Conservation (phyloP, 768 basidiomycete genomes). For the Pulveroboletus sp. region DNA sequence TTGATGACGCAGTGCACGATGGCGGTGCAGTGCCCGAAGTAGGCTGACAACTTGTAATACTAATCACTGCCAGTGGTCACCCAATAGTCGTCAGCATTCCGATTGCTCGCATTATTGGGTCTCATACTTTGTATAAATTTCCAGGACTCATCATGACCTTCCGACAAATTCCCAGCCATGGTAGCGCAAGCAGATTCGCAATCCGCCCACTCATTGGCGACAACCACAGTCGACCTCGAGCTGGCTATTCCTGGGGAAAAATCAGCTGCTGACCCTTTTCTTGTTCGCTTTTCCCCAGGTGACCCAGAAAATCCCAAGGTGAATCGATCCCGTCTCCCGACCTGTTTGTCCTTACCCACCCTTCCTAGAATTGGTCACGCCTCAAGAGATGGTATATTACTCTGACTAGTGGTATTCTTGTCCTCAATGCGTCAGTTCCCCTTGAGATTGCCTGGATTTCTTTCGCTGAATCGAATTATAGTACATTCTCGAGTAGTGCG, state of each 20-base stretch:
- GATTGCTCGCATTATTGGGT: neutral
- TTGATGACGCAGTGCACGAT: constrained; percentile 83
- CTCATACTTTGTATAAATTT: constrained; percentile 11
- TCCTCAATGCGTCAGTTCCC: constrained; percentile 49
- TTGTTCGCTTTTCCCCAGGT: constrained; percentile 33
- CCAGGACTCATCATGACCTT: neutral
- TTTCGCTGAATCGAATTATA: constrained; percentile 28
- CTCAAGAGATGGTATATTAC: constrained; percentile 50
- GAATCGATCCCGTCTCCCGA: too few relatives aligned
- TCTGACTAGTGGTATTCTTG: constrained; percentile 43
- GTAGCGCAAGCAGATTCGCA: too few relatives aligned
- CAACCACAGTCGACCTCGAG: constrained; percentile 12
- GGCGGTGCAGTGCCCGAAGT: constrained; percentile 69
- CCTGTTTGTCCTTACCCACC: constrained; percentile 10
- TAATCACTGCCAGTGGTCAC: constrained; percentile 6
- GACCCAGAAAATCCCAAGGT: too few relatives aligned
- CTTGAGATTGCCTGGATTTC: neutral
- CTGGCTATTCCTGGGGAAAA: constrained; percentile 16
- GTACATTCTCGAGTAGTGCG: constrained; percentile 61
- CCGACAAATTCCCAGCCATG: too few relatives aligned
- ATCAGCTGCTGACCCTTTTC: constrained; percentile 20
- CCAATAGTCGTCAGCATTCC: constrained; percentile 15
- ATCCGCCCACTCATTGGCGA: too few relatives aligned
- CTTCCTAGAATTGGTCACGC: constrained; percentile 46
- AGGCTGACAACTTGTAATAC: constrained; percentile 52